These are phyloP conservation scores for Candida albicans DNA, from an alignment of 1,139 yeast species.

Conservation along the genomic window DNA sequence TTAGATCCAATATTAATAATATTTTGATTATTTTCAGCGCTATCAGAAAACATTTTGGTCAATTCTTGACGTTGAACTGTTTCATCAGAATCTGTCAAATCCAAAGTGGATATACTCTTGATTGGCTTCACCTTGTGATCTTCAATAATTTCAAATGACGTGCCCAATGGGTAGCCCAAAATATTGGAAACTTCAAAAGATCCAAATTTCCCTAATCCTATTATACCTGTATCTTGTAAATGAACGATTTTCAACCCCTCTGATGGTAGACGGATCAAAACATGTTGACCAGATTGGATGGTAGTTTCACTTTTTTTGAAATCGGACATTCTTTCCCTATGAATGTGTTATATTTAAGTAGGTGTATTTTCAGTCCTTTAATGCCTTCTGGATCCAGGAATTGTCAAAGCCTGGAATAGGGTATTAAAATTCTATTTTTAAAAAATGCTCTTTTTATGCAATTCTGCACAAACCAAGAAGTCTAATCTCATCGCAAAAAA, in stretches of 20 bases:
- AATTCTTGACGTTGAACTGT: slow-evolving; percentile 38
- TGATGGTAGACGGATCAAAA: slow-evolving; percentile 76
- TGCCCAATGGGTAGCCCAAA: slow-evolving; percentile 82
- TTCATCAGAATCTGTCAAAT: slow-evolving; percentile 23
- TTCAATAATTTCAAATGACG: slow-evolving; percentile 79
- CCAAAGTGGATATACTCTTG: slow-evolving; percentile 32
- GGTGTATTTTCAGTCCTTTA: neutral
- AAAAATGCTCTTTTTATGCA: too few species aligned
- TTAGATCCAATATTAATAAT: slow-evolving; percentile 72
- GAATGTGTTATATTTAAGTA: too few species aligned
- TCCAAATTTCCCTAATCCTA: slow-evolving; percentile 90
- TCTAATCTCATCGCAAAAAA: too few species aligned
- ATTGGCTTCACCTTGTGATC: slow-evolving; percentile 55
- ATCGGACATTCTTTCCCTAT: neutral
- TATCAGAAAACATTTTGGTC: slow-evolving; percentile 41
- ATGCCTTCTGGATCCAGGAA: too few species aligned
- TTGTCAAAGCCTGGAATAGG: neutral
- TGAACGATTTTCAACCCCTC: slow-evolving; percentile 72
- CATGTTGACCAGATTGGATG: slow-evolving; percentile 54
- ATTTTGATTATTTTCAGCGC: slow-evolving; percentile 67
- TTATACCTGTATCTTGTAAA: slow-evolving; percentile 55
- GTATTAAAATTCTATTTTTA: too few species aligned
- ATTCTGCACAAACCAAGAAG: too few species aligned
- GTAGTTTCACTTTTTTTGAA: slow-evolving; percentile 12
- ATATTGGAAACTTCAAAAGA: slow-evolving; percentile 72